Conservation (phyloP, 208 protist species). For the Vickermania spadyakhi region DNA sequence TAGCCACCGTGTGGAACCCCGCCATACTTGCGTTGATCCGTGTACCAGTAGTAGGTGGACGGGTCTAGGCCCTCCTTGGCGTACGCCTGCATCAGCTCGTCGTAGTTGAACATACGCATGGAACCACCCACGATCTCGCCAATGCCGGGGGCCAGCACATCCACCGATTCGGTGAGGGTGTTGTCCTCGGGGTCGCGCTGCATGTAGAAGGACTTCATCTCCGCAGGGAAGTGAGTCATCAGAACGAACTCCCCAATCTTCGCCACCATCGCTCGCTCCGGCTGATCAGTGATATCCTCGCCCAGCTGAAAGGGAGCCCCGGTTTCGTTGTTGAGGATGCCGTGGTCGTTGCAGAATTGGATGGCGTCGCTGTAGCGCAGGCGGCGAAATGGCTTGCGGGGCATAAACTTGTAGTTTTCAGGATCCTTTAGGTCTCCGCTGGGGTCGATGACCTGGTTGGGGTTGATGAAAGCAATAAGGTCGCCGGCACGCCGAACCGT, state of each 20-base stretch:
- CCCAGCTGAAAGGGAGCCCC: conserved; percentile 87
- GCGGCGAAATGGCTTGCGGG: conserved; percentile 93
- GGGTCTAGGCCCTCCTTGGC: conserved; percentile 92
- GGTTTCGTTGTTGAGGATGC: conserved; percentile 91
- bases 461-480: conserved; percentile 89
- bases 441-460: conserved; percentile 58
- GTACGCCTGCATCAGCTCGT: conserved; percentile 92
- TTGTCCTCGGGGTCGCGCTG: conserved; percentile 70
- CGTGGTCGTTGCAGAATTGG: conserved; percentile 91
- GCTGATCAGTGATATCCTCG: conserved; percentile 98
- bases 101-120: conserved; percentile 94
- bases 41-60: conserved; percentile 98
- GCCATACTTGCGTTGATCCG: conserved; percentile 97
- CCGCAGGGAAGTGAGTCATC: conserved; percentile 95
- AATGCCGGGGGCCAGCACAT: conserved; percentile 96
- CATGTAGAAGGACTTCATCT: conserved; percentile 99
- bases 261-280: conserved; percentile 97
- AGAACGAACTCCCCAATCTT: conserved; percentile 95
- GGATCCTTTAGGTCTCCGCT: conserved; percentile 47
- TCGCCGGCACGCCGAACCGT: conserved; percentile 64
- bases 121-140: conserved; percentile 98
- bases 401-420: conserved; percentile 84
- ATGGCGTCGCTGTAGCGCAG: conserved; percentile 96
- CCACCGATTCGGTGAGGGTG: conserved; percentile 90
- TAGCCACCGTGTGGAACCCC: conserved; percentile 97